These are phyloP conservation scores for Dendrobium officinale DNA, from an alignment of 106 monocot genomes.

Conservation along the genomic window DNA sequence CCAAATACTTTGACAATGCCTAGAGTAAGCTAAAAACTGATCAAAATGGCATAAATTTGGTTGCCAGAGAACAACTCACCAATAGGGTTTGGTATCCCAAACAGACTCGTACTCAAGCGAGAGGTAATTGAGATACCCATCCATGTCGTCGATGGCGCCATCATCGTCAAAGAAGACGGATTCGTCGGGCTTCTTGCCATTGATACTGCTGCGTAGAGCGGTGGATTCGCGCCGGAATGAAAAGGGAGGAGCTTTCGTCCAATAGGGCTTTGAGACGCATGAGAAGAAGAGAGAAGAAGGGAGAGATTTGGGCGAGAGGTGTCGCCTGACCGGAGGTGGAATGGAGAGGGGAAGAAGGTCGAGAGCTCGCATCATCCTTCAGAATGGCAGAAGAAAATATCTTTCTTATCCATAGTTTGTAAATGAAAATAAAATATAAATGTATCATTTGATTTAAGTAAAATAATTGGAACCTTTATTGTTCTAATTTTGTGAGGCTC, in stretches of 20 bases:
- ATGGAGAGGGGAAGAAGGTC: not conserved
- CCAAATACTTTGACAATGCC: too few species aligned
- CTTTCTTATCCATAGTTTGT: too few species aligned
- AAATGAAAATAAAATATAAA: too few species aligned
- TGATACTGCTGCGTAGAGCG: slow-evolving; percentile 6
- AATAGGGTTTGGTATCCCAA: slow-evolving; percentile 97
- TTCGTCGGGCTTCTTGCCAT: slow-evolving; percentile 16
- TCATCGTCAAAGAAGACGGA: slow-evolving; percentile 61
- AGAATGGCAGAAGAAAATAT: too few species aligned
- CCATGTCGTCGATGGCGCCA: slow-evolving; percentile 76
- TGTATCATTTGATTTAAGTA: too few species aligned
- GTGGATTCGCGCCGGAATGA: not conserved
- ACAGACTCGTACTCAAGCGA: slow-evolving; percentile 94
- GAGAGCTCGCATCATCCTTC: slow-evolving; percentile 4
- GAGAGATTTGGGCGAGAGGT: not conserved
- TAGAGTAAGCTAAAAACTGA: too few species aligned
- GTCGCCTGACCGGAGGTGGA: not conserved
- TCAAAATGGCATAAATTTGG: too few species aligned
- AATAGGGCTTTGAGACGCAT: not conserved
- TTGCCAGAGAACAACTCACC: slow-evolving; percentile 32
- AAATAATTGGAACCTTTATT: too few species aligned
- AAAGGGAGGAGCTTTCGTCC: not conserved
- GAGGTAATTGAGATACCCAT: slow-evolving; percentile 77
- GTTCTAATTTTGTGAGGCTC: too few species aligned
- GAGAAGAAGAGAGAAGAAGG: not conserved